Evolutionary conservation across 306 rosid species (phyloP).

Genomic region (barrel medic (Medicago truncatula)): MtrunA17r5.0-ANR NC_053045.1:21184001-21184500

Average conservation of each 20-base stretch:
- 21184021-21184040: no score
- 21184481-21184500: slow-evolving; percentile 51
- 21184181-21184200: no score
- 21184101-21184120: no score
- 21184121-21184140: no score
- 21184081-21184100: no score
- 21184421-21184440: slow-evolving; percentile 66
- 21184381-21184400: slow-evolving; percentile 48
- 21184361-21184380: slow-evolving; percentile 56
- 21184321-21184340: slow-evolving; percentile 58
- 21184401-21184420: slow-evolving; percentile 47
- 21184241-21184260: neutral
- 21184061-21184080: no score
- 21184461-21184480: slow-evolving; percentile 66
- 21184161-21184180: no score
- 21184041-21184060: no score
- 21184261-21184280: slow-evolving; percentile 64
- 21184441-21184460: slow-evolving; percentile 54
- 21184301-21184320: slow-evolving; percentile 60
- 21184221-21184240: no score
- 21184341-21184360: slow-evolving; percentile 56
- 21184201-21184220: no score
- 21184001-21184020: slow-evolving; percentile 53
- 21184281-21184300: slow-evolving; percentile 73
- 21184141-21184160: no score